Evolutionary conservation across 352 stramenopile species (phyloP).

Genomic region (Globisporangium cystogenes): DNA sequence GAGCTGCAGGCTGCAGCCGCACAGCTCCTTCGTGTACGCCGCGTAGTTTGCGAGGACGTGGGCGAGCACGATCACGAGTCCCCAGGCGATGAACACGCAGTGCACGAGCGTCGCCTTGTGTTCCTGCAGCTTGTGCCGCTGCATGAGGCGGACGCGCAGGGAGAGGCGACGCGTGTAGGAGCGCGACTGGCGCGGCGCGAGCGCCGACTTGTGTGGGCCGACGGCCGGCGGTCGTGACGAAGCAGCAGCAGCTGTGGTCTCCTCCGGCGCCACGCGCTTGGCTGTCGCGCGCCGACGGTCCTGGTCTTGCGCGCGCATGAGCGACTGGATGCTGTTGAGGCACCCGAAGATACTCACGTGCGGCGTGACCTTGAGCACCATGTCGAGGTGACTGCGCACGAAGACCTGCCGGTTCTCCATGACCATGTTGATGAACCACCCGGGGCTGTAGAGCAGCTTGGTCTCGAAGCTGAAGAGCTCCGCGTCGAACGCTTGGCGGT

Average conservation of each 20-base stretch:
- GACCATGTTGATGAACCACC: constrained; percentile 17
- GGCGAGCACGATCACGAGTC: neutral
- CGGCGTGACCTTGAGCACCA: constrained; percentile 16
- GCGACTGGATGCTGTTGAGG: constrained; percentile 10
- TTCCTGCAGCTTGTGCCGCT: constrained; percentile 3
- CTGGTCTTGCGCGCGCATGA: neutral
- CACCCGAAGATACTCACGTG: constrained; percentile 19
- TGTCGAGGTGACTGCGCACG: constrained; percentile 7
- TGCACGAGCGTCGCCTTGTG: constrained; percentile 1
- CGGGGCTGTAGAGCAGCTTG: constrained; percentile 11
- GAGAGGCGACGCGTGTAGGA: constrained; percentile 2
- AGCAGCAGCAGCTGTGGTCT: neutral
- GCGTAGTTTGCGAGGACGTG: constrained; percentile 3
- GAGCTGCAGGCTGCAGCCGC: constrained; percentile 7
- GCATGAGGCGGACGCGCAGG: constrained; percentile 4
- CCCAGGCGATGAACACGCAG: constrained; percentile 8
- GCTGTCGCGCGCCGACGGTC: neutral
- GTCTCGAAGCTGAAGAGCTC: constrained; percentile 1
- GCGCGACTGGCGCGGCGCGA: neutral
- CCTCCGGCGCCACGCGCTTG: neutral
- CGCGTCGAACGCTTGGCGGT: constrained; percentile 10
- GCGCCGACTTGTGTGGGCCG: neutral
- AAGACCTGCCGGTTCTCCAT: constrained; percentile 23
- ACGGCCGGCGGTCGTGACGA: neutral
- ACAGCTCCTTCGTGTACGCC: constrained; percentile 1